Percentiles rank a stretch among this genome's conserved stretches.
Evolutionary conservation across 306 rosid species (phyloP).

Genomic region (Pyrus communis): DNA sequence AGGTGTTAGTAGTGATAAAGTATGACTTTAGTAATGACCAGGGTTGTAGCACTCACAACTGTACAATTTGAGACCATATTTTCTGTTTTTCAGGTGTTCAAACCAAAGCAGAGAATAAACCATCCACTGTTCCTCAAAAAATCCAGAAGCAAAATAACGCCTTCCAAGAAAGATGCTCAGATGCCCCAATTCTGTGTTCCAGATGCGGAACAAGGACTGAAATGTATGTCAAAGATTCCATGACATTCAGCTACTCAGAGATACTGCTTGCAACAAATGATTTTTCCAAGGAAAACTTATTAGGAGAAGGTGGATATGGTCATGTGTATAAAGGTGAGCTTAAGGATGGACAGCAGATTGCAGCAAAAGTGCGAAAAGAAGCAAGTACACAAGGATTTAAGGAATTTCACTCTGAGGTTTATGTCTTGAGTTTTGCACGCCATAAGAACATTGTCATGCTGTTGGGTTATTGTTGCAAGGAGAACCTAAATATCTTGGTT

Average conservation of each 20-base stretch:
- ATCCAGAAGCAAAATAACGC: slow-evolving; percentile 26
- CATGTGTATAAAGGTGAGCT: slow-evolving; percentile 65
- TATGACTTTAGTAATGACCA: not conserved
- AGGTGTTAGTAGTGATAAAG: not conserved
- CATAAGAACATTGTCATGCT: slow-evolving; percentile 90
- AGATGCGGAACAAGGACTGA: slow-evolving; percentile 64
- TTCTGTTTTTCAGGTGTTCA: slow-evolving; percentile 25
- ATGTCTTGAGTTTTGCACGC: slow-evolving; percentile 71
- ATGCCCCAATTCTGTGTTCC: slow-evolving; percentile 62
- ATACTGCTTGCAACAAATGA: slow-evolving; percentile 56
- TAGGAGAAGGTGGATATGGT: slow-evolving; percentile 93
- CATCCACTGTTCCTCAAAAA: slow-evolving; percentile 27
- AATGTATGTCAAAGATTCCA: slow-evolving; percentile 48
- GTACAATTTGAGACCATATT: not conserved
- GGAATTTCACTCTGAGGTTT: slow-evolving; percentile 79
- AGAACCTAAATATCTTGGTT: slow-evolving; percentile 57
- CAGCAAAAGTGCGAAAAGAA: slow-evolving; percentile 78
- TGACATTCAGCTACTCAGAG: slow-evolving; percentile 46
- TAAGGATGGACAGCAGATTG: slow-evolving; percentile 67
- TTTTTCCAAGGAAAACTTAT: slow-evolving; percentile 58
- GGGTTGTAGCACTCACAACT: not conserved
- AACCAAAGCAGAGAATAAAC: slow-evolving; percentile 23
- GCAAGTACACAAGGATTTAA: slow-evolving; percentile 67
- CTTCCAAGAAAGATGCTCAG: slow-evolving; percentile 30
- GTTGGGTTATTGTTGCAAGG: slow-evolving; percentile 82